These are phyloP conservation scores for Boletus rubroflammeus DNA, from an alignment of 768 basidiomycete species.

Conservation along the genomic window DNA sequence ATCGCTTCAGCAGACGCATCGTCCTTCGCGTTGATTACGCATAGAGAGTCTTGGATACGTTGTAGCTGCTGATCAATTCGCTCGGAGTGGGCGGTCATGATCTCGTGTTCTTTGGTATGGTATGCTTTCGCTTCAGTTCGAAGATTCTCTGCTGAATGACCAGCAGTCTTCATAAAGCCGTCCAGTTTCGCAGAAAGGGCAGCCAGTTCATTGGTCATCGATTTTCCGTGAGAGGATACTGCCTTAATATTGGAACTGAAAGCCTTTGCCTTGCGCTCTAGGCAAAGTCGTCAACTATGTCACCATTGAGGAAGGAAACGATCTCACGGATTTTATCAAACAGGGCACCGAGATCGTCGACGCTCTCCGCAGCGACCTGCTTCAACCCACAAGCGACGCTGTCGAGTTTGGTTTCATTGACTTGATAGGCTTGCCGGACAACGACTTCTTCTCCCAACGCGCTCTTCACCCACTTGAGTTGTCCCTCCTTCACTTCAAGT, in stretches of 20 bases:
- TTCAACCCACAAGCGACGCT: constrained; percentile 69
- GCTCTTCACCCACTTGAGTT: constrained; percentile 54
- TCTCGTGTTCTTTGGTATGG: constrained; percentile 52
- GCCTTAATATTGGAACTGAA: constrained; percentile 62
- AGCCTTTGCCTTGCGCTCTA: constrained; percentile 71
- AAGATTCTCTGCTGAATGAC: constrained; percentile 51
- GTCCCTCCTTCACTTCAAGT: constrained; percentile 50
- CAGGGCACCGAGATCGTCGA: constrained; percentile 64
- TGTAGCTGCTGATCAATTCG: constrained; percentile 57
- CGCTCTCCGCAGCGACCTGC: constrained; percentile 59
- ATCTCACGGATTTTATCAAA: constrained; percentile 81
- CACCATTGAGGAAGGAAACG: not conserved
- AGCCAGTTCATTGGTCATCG: constrained; percentile 52
- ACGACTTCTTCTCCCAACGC: constrained; percentile 77
- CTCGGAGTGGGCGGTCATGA: constrained; percentile 46
- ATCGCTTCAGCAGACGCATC: constrained; percentile 52
- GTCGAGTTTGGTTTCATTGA: constrained; percentile 68
- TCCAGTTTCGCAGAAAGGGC: constrained; percentile 55
- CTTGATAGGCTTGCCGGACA: constrained; percentile 73
- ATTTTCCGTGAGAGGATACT: constrained; percentile 59
- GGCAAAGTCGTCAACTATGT: constrained; percentile 6
- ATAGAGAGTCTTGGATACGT: constrained; percentile 49
- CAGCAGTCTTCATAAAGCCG: constrained; percentile 56
- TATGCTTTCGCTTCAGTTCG: constrained; percentile 55
- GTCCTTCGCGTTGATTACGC: constrained; percentile 55